phyloP scores from a whole-genome alignment of 2,329 filamentous ascomycete species.

The Aspergillus sp. region DNA sequence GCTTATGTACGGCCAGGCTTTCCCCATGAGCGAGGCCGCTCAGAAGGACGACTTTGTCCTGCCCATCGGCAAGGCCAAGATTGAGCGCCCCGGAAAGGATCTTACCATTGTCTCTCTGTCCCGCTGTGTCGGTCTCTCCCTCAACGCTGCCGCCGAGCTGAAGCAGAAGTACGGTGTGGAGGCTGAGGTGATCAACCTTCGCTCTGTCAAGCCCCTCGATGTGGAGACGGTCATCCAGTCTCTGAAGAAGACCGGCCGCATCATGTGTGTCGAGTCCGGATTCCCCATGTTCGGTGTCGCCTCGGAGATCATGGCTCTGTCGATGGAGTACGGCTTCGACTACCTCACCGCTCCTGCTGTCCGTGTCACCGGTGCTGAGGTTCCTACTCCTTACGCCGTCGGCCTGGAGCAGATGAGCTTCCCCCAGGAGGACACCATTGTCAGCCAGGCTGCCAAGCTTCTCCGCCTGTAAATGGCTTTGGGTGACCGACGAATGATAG shows the following conservation, averaged over 20 bases:
- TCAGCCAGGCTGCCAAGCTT: conserved; percentile 84
- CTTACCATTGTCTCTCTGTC: conserved; percentile 93
- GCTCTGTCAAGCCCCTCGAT: conserved; percentile 94
- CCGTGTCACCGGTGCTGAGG: conserved; percentile 93
- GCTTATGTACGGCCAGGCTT: conserved; percentile 83
- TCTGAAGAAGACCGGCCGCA: conserved; percentile 95
- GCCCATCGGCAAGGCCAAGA: conserved; percentile 98
- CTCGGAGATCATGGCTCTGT: conserved; percentile 87
- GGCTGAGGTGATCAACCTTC: conserved; percentile 95
- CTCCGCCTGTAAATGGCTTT: conserved; percentile 64
- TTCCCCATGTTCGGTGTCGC: conserved; percentile 94
- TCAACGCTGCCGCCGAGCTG: conserved; percentile 82
- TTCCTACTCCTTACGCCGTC: conserved; percentile 91
- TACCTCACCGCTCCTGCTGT: conserved; percentile 93
- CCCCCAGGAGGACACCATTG: conserved; percentile 85
- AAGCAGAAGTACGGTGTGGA: conserved; percentile 97
- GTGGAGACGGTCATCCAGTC: conserved; percentile 94
- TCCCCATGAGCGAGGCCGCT: conserved; percentile 96
- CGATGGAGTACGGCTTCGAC: conserved; percentile 98
- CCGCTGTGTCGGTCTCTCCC: conserved; percentile 89
- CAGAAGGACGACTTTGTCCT: conserved; percentile 96
- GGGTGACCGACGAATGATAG: conserved; percentile 6
- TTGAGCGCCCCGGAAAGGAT: conserved; percentile 94
- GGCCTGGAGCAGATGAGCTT: conserved; percentile 94
- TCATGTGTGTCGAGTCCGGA: conserved; percentile 90